phyloP scores from a whole-genome alignment of 169 alveolate species.

The Plasmodium relictum region DNA sequence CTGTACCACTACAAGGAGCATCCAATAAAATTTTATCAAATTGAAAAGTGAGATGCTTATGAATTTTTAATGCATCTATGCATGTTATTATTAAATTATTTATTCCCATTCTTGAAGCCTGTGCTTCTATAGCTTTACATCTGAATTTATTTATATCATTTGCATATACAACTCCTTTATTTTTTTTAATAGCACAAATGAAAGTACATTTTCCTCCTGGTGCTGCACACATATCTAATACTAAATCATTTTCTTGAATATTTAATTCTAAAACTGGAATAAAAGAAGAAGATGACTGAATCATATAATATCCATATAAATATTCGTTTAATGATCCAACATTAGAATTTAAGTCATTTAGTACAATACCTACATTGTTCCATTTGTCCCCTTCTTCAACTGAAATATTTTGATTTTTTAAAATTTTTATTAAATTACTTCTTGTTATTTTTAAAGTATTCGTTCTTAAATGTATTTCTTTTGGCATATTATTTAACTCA shows the following conservation, averaged over 20 bases:
- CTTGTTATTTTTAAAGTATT: conserved; percentile 94
- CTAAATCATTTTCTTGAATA: conserved; percentile 84
- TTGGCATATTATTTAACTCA: conserved; percentile 42
- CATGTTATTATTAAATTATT: conserved; percentile 93
- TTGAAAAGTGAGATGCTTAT: conserved; percentile 87
- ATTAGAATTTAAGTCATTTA: conserved; percentile 94
- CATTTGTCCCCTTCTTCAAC: conserved; percentile 91
- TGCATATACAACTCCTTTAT: conserved; percentile 94
- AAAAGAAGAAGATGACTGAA: conserved; percentile 95
- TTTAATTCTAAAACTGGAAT: conserved; percentile 93
- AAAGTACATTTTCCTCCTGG: conserved; percentile 99
- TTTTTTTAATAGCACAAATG: conserved; percentile 95
- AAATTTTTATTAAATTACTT: conserved; percentile 94
- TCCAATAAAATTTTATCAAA: conserved; percentile 96
- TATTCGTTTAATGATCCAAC: conserved; percentile 98
- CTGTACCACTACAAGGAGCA: conserved; percentile 98
- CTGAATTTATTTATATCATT: conserved; percentile 95
- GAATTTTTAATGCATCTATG: conserved; percentile 94
- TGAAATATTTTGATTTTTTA: conserved; percentile 95
- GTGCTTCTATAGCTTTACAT: conserved; percentile 92
- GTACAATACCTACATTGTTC: conserved; percentile 91
- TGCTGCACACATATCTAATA: conserved; percentile 98
- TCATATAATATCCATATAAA: conserved; percentile 96
- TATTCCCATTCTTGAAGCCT: conserved; percentile 93
- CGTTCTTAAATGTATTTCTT: conserved; percentile 45